Percentiles rank a stretch among this genome's conserved stretches.
Evolutionary conservation across 176 grass and related monocot genomes (phyloP).

Genomic region (Oryza meyeriana): DNA sequence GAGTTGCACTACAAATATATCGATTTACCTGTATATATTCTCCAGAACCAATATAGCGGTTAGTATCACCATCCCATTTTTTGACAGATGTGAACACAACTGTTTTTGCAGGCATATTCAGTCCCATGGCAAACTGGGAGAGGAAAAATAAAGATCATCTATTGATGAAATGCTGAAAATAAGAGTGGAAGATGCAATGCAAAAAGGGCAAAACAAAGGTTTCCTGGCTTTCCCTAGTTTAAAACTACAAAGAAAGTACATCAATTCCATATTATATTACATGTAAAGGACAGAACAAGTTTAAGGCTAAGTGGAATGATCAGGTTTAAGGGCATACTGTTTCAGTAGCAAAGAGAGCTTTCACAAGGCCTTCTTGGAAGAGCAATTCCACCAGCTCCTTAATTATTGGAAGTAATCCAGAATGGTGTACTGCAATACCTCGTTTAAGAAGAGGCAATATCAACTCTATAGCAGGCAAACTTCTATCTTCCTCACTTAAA

Average conservation of each 20-base stretch:
- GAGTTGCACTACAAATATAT: slow-evolving; percentile 16
- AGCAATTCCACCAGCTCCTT: slow-evolving; percentile 98
- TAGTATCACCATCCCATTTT: slow-evolving; percentile 98
- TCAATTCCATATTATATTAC: slow-evolving; percentile 6
- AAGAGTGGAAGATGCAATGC: not conserved
- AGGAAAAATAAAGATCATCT: slow-evolving; percentile 22
- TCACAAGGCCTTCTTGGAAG: slow-evolving; percentile 98
- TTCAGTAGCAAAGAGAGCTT: slow-evolving; percentile 99
- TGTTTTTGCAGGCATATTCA: slow-evolving; percentile 99
- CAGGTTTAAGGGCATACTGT: slow-evolving; percentile 53
- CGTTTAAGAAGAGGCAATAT: slow-evolving; percentile 93
- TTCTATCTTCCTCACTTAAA: slow-evolving; percentile 84
- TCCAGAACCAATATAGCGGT: slow-evolving; percentile 93
- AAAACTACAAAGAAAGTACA: not conserved
- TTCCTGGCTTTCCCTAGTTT: slow-evolving; percentile 1
- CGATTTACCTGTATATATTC: slow-evolving; percentile 97
- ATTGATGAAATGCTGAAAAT: slow-evolving; percentile 34
- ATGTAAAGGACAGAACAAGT: slow-evolving; percentile 21
- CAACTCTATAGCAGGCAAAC: slow-evolving; percentile 97
- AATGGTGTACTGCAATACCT: slow-evolving; percentile 97
- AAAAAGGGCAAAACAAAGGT: not conserved
- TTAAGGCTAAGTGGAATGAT: not conserved
- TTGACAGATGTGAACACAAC: slow-evolving; percentile 99
- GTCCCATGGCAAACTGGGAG: slow-evolving; percentile 92
- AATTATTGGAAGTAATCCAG: slow-evolving; percentile 96